Evolutionary conservation across 2,329 filamentous ascomycete genomes (phyloP).

Genomic region (Penicillium sp.): DNA sequence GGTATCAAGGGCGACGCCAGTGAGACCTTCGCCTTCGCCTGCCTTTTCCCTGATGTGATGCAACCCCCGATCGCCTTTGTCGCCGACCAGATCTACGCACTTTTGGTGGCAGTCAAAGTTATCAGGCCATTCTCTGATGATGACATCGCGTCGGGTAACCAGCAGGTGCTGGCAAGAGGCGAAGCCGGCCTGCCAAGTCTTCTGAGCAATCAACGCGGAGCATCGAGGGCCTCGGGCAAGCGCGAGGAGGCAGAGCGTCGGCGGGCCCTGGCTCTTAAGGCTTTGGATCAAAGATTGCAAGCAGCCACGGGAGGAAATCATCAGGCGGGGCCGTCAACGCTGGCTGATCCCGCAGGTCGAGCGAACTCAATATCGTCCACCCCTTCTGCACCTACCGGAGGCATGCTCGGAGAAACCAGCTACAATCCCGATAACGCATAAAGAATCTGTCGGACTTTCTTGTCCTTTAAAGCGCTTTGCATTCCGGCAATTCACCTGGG

Average conservation of each 20-base stretch:
- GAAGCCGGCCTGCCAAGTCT: constrained; percentile 65
- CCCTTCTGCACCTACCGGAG: constrained; percentile 58
- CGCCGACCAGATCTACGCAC: constrained; percentile 73
- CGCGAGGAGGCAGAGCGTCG: constrained; percentile 90
- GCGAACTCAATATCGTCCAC: constrained; percentile 54
- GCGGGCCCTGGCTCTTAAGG: constrained; percentile 85
- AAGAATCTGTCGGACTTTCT: constrained; percentile 9
- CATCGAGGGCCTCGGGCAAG: constrained; percentile 62
- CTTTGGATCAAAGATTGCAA: constrained; percentile 87
- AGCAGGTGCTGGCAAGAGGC: constrained; percentile 69
- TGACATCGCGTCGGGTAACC: constrained; percentile 74
- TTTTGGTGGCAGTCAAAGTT: constrained; percentile 74
- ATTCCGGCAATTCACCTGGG: not conserved
- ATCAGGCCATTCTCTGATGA: constrained; percentile 85
- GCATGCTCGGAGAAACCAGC: constrained; percentile 70
- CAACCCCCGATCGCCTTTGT: constrained; percentile 77
- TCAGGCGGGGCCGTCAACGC: constrained; percentile 40
- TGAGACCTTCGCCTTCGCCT: constrained; percentile 93
- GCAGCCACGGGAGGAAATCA: constrained; percentile 69
- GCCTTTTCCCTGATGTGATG: constrained; percentile 86
- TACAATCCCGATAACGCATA: constrained; percentile 67
- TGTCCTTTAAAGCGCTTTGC: constrained; percentile 2
- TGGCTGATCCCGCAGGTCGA: constrained; percentile 37
- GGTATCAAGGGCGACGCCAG: constrained; percentile 85
- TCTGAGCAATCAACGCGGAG: constrained; percentile 55